Evolutionary conservation across 23 red algal species (phyloP).

Genomic region (Pyropia haitanensis): DNA sequence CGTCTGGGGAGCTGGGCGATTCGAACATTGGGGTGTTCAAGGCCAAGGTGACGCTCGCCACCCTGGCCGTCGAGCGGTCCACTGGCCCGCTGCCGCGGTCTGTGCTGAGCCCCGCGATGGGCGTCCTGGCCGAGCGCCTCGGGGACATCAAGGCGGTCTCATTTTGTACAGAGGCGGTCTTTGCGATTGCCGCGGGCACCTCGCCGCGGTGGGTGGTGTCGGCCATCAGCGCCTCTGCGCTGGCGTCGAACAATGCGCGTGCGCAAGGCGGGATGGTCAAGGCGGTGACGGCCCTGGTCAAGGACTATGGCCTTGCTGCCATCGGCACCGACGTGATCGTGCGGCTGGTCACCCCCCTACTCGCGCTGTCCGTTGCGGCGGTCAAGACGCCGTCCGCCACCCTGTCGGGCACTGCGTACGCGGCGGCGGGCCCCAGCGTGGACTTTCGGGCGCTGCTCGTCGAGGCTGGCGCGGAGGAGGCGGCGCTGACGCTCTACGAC

Average conservation of each 20-base stretch:
- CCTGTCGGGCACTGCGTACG: too few species aligned
- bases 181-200: constrained; percentile 32
- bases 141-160: constrained; percentile 58
- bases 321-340: constrained; percentile 3
- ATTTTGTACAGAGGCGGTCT: constrained; percentile 14
- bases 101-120: constrained; percentile 32
- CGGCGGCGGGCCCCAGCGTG: too few species aligned
- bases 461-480: too few species aligned
- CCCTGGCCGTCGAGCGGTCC: constrained; percentile 29
- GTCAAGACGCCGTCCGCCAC: too few species aligned
- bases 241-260: constrained; percentile 49
- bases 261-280: constrained; percentile 55
- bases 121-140: constrained; percentile 23
- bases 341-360: too few species aligned
- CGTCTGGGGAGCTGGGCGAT: constrained; percentile 13
- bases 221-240: constrained; percentile 16
- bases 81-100: constrained; percentile 20
- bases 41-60: constrained; percentile 53
- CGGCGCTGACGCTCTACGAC: too few species aligned
- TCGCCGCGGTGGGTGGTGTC: constrained; percentile 31
- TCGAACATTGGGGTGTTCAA: constrained; percentile 54
- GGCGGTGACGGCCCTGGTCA: constrained; percentile 20
- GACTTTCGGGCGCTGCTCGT: too few species aligned
- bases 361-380: too few species aligned
- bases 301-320: constrained; percentile 51